Base-by-base conservation (phyloP, 2,329 filamentous ascomycete species). In the Aureobasidium vineae region DNA sequence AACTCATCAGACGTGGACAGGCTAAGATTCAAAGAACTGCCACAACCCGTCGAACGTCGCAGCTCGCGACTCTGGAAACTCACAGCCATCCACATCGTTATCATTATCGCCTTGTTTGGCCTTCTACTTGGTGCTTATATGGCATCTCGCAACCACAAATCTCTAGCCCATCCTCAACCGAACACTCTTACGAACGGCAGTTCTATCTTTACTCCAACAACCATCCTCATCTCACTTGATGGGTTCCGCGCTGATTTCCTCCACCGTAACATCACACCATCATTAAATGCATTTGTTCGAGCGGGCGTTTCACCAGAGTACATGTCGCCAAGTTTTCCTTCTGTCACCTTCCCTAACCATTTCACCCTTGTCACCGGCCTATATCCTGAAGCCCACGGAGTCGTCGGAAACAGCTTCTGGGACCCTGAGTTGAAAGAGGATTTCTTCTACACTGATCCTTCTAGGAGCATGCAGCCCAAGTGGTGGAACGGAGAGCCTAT, bases 401-500 rank as follows among this genome's bases (percentile, higher is more conserved):
- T 99, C 3, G 93, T 99, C 0, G 91, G 92, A 6, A 99, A 99
- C 75, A 90, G 87, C 0, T 99, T 99, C 76, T 99, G 91, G 90
- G 95, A 98, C 73, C 90, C 91, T 0, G 80, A 82, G 0, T 75
- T 92, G 13, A 69, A 89, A 72, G 88, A 90, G 68, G 89, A 96
- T 70, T 99, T 99, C 79, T 92, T 87, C 74, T 97, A 97, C 73
- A 96, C 91, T 0, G 86, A 96, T 72, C 87, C 90, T 0, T 76
- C 81, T 1, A 84, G 86, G 66, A 95, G 91, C 70, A 85, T 97
- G 78, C 86, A 94, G 70, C 82, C 90, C 0, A 91, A 94, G 75
- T 99, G 95, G 94, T 99, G 95, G 94, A 88, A 85, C 47, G 95
- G 92, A 3, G 92, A 98, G 75, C 95, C 95, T 0, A 83, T 99